A percentile compares a stretch with the other conserved stretches of the same genome.
phyloP scores from a whole-genome alignment of 352 stramenopile species.

The Peronospora destructor region DNA sequence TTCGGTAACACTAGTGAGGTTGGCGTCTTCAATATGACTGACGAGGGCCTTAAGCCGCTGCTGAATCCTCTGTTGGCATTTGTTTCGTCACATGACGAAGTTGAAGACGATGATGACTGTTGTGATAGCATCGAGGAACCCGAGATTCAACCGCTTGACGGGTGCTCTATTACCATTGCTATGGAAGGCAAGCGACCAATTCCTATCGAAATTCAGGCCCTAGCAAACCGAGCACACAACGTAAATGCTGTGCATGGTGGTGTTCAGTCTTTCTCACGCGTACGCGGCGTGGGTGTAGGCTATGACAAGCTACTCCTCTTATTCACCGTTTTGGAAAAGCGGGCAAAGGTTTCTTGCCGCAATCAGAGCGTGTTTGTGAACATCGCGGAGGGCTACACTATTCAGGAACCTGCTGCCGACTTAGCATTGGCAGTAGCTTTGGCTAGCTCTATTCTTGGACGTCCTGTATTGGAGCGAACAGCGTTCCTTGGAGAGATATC shows the following conservation, averaged over 20 bases:
- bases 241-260: constrained; percentile 20
- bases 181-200: constrained; percentile 92
- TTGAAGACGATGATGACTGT: constrained; percentile 25
- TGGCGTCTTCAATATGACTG: constrained; percentile 94
- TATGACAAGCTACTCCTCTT: constrained; percentile 90
- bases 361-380: constrained; percentile 85
- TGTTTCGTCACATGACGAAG: constrained; percentile 39
- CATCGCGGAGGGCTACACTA: constrained; percentile 74
- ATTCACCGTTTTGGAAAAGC: constrained; percentile 94
- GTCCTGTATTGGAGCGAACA: constrained; percentile 43
- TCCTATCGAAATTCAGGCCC: constrained; percentile 91
- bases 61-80: constrained; percentile 76
- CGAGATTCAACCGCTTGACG: constrained; percentile 40
- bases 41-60: constrained; percentile 71
- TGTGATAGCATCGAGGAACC: constrained; percentile 20
- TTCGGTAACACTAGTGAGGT: constrained; percentile 94
- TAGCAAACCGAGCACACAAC: constrained; percentile 68
- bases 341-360: constrained; percentile 61
- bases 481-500: constrained; percentile 77
- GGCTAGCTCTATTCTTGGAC: constrained; percentile 55
- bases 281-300: constrained; percentile 68
- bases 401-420: constrained; percentile 76
- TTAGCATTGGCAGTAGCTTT: constrained; percentile 69
- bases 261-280: constrained; percentile 42
- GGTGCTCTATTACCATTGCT: constrained; percentile 86